phyloP scores from a whole-genome alignment of 495 filamentous ascomycete genomes.

The Darksidea phi region DNA sequence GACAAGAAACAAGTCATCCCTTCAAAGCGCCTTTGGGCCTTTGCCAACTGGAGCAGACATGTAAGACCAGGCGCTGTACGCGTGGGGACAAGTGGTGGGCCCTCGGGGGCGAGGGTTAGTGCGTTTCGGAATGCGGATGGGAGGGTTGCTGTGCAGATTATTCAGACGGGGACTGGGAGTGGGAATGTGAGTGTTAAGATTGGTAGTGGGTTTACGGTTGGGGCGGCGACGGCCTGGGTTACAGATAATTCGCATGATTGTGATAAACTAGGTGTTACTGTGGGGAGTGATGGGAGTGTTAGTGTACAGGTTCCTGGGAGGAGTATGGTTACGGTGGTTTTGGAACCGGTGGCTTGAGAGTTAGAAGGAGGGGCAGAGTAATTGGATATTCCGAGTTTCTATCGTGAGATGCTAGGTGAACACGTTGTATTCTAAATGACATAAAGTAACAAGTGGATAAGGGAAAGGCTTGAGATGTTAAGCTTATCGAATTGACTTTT shows the following conservation, averaged over 20 bases:
- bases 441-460: too few relatives aligned
- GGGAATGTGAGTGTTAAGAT: slow-evolving; percentile 18
- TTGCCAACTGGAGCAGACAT: slow-evolving; percentile 26
- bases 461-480: too few relatives aligned
- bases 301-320: slow-evolving; percentile 62
- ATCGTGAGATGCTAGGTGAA: too few relatives aligned
- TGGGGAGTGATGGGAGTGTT: slow-evolving; percentile 33
- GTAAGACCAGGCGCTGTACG: slow-evolving; percentile 36
- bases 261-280: neutral
- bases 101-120: slow-evolving; percentile 20
- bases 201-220: slow-evolving; percentile 6
- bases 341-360: slow-evolving; percentile 10
- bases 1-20: slow-evolving; percentile 23
- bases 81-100: slow-evolving; percentile 35
- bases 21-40: slow-evolving; percentile 25
- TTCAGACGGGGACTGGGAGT: slow-evolving; percentile 14
- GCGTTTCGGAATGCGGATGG: slow-evolving; percentile 30
- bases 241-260: slow-evolving; percentile 25
- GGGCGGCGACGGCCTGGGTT: slow-evolving; percentile 24
- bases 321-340: slow-evolving; percentile 52
- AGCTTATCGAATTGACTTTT: too few relatives aligned
- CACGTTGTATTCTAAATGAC: too few relatives aligned
- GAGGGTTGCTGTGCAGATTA: slow-evolving; percentile 28
- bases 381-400: too few relatives aligned
- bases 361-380: too few relatives aligned